Base-by-base conservation (phyloP, 2,329 filamentous ascomycete genomes). In the Xylariaceae sp. region DNA sequence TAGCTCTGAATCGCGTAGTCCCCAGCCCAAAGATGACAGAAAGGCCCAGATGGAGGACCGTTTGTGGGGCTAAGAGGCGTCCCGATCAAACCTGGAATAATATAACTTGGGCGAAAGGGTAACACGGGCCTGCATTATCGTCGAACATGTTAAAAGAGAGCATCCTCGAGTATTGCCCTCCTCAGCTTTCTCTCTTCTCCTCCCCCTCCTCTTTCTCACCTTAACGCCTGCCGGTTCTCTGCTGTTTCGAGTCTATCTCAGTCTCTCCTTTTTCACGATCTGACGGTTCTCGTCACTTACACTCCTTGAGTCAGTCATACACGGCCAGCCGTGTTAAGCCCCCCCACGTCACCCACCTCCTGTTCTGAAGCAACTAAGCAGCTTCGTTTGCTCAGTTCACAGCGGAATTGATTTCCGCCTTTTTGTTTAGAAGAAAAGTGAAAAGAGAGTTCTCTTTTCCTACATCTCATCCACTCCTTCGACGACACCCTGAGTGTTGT, bases 371-470 rank as follows among this genome's bases (percentile, higher is more conserved):
- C 60, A 57, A 49, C 57, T 59, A 55, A 62, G 64, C 63, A 69
- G 68, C 67, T 70, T 67, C 69, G 68, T 70, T 64, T 68, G 67
- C 66, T 68, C 57, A 67, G 66, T 62, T 30, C 59, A 61, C 61
- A 56, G 71, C 71, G 71, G 67, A 73, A 72, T 73, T 68, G 70
- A 73, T 66, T 73, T 73, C 72, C 71, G 71, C 71, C 72, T 67
- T 62, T 67, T 70, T n/a, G n/a, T 49, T 49, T 30, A 13, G 48
- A 30, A 30, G 30, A 30, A 50, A 50, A 50, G 17, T 13, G n/a
- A 50, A 42, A 63, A 60, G 45, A 42, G 2, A 9, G 30, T 62
- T 64, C 51, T 66, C 55, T 62, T 69, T 70, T 66, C 66, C 60
- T 18, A 18, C 17, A 18, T 62, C 62, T 60, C 67, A 65, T 69